Percentiles rank a stretch among this genome's conserved stretches.
Evolutionary conservation across 2,329 filamentous ascomycete species (phyloP).

Genomic region (Stylonectria norvegica): DNA sequence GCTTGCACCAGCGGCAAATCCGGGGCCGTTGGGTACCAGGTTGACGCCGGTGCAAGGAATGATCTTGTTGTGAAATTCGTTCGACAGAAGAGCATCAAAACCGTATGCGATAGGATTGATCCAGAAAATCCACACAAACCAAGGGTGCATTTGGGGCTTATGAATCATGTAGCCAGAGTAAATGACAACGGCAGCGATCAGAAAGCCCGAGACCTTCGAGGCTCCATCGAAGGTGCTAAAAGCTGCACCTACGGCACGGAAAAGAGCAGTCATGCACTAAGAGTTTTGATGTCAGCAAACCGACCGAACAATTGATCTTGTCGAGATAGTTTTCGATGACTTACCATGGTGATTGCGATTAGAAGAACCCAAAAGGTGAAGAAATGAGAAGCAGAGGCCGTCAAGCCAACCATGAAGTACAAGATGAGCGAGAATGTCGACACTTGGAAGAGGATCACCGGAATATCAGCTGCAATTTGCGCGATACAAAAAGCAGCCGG

Average conservation of each 20-base stretch:
- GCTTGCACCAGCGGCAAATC: slow-evolving; percentile 40
- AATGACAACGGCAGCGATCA: slow-evolving; percentile 51
- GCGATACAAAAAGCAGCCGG: slow-evolving; percentile 58
- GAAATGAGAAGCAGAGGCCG: slow-evolving; percentile 49
- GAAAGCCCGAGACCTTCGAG: slow-evolving; percentile 52
- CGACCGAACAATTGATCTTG: background rate
- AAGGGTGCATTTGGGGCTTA: slow-evolving; percentile 59
- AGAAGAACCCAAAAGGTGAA: slow-evolving; percentile 60
- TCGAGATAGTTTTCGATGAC: slow-evolving; percentile 12
- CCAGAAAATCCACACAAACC: slow-evolving; percentile 63
- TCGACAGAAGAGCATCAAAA: slow-evolving; percentile 65
- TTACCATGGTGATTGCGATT: slow-evolving; percentile 48
- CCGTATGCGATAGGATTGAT: slow-evolving; percentile 66
- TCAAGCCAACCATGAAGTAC: slow-evolving; percentile 63
- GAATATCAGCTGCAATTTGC: slow-evolving; percentile 52
- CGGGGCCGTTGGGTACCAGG: slow-evolving; percentile 49
- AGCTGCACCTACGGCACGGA: slow-evolving; percentile 53
- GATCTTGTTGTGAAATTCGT: slow-evolving; percentile 62
- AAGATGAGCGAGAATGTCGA: slow-evolving; percentile 54
- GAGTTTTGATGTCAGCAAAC: slow-evolving; percentile 1
- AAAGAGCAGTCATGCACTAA: slow-evolving; percentile 55
- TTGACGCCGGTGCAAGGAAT: slow-evolving; percentile 49
- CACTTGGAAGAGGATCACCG: slow-evolving; percentile 56
- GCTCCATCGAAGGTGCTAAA: slow-evolving; percentile 57
- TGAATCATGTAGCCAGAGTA: slow-evolving; percentile 64